These are phyloP conservation scores for Scenedesmus sp. DNA, from an alignment of 163 green algal species.

Conservation along the genomic window DNA sequence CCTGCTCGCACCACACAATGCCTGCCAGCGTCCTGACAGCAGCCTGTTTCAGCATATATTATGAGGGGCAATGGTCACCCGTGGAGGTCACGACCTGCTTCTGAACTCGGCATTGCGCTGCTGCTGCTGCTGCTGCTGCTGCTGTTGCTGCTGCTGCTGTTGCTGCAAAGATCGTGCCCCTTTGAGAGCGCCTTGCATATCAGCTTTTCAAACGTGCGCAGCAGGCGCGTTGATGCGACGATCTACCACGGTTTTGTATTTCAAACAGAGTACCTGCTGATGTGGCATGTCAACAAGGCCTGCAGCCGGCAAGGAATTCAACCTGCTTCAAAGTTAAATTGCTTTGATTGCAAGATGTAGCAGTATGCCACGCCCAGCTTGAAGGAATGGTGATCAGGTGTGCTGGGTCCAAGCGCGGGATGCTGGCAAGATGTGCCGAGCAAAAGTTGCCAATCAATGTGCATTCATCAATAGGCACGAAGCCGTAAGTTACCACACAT, in stretches of 20 bases:
- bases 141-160: neutral
- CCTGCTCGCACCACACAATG: neutral
- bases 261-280: constrained; percentile 1
- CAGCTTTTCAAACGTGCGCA: neutral
- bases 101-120: neutral
- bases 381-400: no score
- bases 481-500: neutral
- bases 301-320: no score
- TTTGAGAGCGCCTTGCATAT: no score
- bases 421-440: neutral
- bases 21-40: neutral
- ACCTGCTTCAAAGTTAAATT: no score
- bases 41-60: neutral
- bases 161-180: neutral
- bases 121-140: neutral
- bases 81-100: neutral
- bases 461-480: neutral
- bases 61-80: no score
- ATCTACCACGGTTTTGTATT: neutral
- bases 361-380: no score
- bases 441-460: neutral
- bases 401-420: no score
- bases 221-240: neutral
- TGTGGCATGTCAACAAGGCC: neutral
- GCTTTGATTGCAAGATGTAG: no score